phyloP scores from a whole-genome alignment of 805 yeast genomes.

The Ogataea paraovalis region DNA sequence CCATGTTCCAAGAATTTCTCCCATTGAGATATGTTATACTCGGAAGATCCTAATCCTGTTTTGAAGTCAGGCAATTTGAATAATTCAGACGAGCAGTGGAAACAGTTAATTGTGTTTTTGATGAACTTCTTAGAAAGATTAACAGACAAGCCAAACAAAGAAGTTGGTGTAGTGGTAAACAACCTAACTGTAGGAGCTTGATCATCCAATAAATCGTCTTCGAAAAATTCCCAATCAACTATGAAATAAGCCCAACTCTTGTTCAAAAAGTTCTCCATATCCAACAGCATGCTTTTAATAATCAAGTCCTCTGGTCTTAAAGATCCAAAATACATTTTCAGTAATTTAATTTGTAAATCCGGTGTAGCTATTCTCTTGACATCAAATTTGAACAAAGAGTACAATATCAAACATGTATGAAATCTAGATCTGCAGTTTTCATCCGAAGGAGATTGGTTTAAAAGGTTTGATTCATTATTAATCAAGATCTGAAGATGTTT shows the following conservation, averaged over 20 bases:
- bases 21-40: slow-evolving; percentile 27
- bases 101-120: slow-evolving; percentile 42
- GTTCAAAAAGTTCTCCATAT: slow-evolving; percentile 48
- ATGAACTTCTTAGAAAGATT: slow-evolving; percentile 48
- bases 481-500: slow-evolving; percentile 62
- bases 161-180: slow-evolving; percentile 8
- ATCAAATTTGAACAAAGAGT: slow-evolving; percentile 47
- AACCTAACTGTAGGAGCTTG: slow-evolving; percentile 4
- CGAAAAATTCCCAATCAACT: slow-evolving; percentile 60
- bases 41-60: slow-evolving; percentile 1
- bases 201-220: slow-evolving; percentile 12
- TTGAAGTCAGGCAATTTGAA: slow-evolving; percentile 27
- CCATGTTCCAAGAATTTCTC: slow-evolving; percentile 28
- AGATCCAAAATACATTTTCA: slow-evolving; percentile 62
- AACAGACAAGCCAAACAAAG: slow-evolving; percentile 41
- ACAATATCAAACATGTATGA: slow-evolving; percentile 44
- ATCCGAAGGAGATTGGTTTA: slow-evolving; percentile 27
- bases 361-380: slow-evolving; percentile 41
- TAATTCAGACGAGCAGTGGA: slow-evolving; percentile 21
- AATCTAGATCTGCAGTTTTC: slow-evolving; percentile 31
- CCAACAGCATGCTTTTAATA: slow-evolving; percentile 50
- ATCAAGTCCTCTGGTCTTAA: slow-evolving; percentile 56
- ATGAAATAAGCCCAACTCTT: slow-evolving; percentile 65
- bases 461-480: slow-evolving; percentile 43
- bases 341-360: slow-evolving; percentile 45